These are phyloP conservation scores for Umbellularia californica DNA, from an alignment of 164 flowering plant genomes.

Conservation along the genomic window DNA sequence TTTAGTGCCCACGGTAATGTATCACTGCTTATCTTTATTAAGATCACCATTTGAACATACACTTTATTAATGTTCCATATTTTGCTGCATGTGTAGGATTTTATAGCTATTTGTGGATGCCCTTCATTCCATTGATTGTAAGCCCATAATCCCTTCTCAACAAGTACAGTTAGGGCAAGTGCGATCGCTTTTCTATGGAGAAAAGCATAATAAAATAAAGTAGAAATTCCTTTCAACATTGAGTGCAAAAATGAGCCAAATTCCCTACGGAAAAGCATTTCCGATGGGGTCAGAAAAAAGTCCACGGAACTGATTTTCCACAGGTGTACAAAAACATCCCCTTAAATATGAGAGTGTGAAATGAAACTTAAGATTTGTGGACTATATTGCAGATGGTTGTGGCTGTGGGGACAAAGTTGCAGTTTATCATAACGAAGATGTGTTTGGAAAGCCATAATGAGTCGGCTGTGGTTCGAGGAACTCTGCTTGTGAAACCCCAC, in stretches of 20 bases:
- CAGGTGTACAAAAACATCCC: too few species aligned
- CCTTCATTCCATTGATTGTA: constrained; percentile 62
- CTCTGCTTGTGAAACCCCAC: constrained; percentile 54
- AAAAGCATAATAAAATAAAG: too few species aligned
- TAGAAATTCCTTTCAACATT: too few species aligned
- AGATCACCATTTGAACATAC: neutral
- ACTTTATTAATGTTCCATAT: neutral
- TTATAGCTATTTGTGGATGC: constrained; percentile 52
- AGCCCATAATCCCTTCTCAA: neutral
- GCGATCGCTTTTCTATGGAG: too few species aligned
- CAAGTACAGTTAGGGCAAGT: too few species aligned
- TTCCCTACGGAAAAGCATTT: too few species aligned
- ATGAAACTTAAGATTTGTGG: neutral
- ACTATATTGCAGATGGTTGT: constrained; percentile 35
- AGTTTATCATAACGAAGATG: constrained; percentile 58
- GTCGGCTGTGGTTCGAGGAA: constrained; percentile 40
- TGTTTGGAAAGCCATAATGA: constrained; percentile 40
- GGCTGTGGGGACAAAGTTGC: constrained; percentile 51
- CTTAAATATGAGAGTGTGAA: neutral
- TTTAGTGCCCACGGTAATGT: constrained; percentile 53
- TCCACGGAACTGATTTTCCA: too few species aligned
- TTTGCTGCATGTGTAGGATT: constrained; percentile 32
- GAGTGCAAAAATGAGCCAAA: too few species aligned
- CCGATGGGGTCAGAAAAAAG: too few species aligned
- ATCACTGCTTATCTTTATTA: neutral